phyloP scores from a whole-genome alignment of 768 basidiomycete genomes.

The Kwoniella newhampshirensis region DNA sequence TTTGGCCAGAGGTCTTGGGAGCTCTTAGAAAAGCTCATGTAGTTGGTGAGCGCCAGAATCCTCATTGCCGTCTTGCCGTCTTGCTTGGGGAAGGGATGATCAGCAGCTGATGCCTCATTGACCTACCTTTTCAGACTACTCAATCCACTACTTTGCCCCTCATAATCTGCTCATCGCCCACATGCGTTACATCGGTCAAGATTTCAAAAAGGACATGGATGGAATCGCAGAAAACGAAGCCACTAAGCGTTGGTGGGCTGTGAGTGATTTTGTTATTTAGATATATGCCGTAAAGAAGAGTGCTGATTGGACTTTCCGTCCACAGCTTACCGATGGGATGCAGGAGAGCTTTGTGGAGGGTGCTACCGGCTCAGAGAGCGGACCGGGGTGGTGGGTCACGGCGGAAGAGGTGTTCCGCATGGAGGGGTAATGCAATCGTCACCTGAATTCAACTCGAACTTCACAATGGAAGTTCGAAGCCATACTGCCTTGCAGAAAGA shows the following conservation, averaged over 20 bases:
- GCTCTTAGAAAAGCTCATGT: conserved; percentile 66
- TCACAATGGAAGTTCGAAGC: too few species aligned
- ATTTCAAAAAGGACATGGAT: conserved; percentile 69
- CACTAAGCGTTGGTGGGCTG: conserved; percentile 73
- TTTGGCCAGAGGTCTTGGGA: conserved; percentile 70
- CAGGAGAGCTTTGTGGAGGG: conserved; percentile 73
- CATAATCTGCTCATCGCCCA: conserved; percentile 67
- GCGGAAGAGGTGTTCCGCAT: conserved; percentile 71
- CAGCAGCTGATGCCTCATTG: neutral
- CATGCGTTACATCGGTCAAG: conserved; percentile 69
- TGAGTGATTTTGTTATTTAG: conserved; percentile 46
- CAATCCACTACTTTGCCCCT: conserved; percentile 66
- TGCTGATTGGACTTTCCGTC: neutral
- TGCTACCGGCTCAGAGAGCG: conserved; percentile 67
- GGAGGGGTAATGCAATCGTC: conserved; percentile 54
- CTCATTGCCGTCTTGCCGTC: too few species aligned
- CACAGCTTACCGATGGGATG: conserved; percentile 61
- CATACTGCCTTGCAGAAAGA: too few species aligned
- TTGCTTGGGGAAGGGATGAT: too few species aligned
- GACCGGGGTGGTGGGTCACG: conserved; percentile 65
- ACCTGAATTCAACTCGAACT: too few species aligned
- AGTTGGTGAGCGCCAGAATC: conserved; percentile 53
- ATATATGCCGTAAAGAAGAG: neutral
- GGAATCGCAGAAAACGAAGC: conserved; percentile 65
- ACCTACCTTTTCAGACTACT: conserved; percentile 61